phyloP scores from a whole-genome alignment of 176 grass and related monocot genomes.

The Guadua angustifolia region DNA sequence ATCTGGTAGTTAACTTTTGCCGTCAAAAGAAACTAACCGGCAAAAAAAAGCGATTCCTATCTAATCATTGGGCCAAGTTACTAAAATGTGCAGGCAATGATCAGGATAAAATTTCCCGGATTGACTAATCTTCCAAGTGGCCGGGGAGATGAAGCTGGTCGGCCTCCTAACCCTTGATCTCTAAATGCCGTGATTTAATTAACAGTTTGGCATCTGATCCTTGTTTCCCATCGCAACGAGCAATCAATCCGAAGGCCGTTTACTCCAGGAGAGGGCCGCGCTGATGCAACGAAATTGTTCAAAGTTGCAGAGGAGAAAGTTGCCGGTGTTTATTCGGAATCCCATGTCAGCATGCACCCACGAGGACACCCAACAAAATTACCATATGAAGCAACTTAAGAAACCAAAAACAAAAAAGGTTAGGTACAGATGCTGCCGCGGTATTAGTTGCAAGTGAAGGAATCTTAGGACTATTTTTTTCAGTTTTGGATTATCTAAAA shows the following conservation, averaged over 20 bases:
- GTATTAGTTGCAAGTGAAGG: background rate
- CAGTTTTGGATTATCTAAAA: too few relatives aligned
- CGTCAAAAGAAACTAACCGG: background rate
- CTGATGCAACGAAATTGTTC: conserved; percentile 38
- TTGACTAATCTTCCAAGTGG: background rate
- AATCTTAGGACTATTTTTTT: too few relatives aligned
- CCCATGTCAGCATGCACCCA: conserved; percentile 45
- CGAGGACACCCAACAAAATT: background rate
- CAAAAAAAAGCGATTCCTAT: background rate
- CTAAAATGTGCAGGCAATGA: background rate
- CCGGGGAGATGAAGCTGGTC: background rate
- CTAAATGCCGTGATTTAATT: conserved; percentile 9
- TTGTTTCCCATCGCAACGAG: conserved; percentile 26
- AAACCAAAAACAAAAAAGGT: conserved; percentile 18
- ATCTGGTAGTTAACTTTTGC: background rate
- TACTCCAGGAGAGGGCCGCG: background rate
- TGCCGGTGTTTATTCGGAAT: conserved; percentile 4
- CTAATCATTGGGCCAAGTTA: background rate
- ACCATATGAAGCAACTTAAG: background rate
- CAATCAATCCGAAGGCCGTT: background rate
- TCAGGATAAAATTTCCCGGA: background rate
- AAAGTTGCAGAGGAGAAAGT: background rate
- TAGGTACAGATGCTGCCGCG: conserved; percentile 39
- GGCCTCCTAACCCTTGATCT: background rate
- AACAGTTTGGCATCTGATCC: conserved; percentile 44